Conservation (phyloP, 306 rosid species). For the Rosa rugosa region DNA sequence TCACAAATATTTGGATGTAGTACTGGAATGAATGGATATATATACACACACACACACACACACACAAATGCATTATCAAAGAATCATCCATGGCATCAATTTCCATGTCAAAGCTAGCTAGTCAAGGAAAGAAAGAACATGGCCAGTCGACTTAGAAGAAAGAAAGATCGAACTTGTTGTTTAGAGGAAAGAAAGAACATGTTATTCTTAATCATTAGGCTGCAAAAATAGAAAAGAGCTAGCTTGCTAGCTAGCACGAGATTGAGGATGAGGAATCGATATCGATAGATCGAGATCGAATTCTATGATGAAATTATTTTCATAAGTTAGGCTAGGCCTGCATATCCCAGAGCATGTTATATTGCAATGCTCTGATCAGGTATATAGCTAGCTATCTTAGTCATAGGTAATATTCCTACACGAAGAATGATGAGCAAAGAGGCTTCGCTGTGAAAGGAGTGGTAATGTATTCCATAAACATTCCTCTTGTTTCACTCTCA, state of each 20-base stretch:
- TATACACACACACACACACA: too few species aligned
- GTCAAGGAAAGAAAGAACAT: conserved; percentile 2
- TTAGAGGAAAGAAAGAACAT: conserved; percentile 1
- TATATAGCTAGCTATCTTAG: conserved; percentile 1
- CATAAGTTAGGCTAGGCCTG: not conserved
- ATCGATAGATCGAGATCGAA: not conserved
- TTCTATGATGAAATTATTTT: not conserved
- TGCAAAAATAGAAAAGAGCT: conserved; percentile 20
- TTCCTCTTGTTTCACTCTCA: not conserved
- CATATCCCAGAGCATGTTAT: not conserved
- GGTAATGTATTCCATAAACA: not conserved
- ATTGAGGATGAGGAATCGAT: not conserved
- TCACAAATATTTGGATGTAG: not conserved
- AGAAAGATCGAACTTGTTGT: not conserved
- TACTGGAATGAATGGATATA: not conserved
- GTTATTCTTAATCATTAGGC: conserved; percentile 16
- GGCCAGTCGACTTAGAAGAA: conserved; percentile 2
- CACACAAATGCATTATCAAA: not conserved
- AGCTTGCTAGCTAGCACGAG: conserved; percentile 9
- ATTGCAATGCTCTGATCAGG: not conserved
- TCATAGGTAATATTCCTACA: conserved; percentile 27
- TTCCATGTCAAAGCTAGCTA: not conserved
- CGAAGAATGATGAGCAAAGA: conserved; percentile 1
- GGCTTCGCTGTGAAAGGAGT: conserved; percentile 10
- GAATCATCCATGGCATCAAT: conserved; percentile 1